A percentile compares a stretch with the other conserved stretches of the same genome.
Evolutionary conservation across 2,329 filamentous ascomycete species (phyloP).

Genomic region (Clarireedia hainanense): DNA sequence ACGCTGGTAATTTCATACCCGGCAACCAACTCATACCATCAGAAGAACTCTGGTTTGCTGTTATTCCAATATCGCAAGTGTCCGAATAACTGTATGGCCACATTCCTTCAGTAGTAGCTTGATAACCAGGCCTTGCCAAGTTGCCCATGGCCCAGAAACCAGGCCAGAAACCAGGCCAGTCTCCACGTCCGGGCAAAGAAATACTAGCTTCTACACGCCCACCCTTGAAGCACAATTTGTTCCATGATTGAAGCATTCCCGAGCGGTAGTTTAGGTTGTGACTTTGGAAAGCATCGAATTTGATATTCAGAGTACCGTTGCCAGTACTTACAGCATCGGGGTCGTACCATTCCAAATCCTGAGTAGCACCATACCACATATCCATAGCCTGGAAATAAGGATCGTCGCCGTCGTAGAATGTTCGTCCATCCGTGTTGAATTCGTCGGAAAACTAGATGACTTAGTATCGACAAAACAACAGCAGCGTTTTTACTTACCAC

Average conservation of each 20-base stretch:
- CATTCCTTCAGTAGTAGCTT: constrained; percentile 61
- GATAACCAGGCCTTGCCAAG: constrained; percentile 60
- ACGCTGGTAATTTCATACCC: constrained; percentile 62
- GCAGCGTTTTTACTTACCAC: constrained; percentile 39
- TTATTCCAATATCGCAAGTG: constrained; percentile 62
- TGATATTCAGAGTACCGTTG: constrained; percentile 54
- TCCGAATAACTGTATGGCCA: constrained; percentile 70
- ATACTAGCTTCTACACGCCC: constrained; percentile 63
- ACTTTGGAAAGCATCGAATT: constrained; percentile 57
- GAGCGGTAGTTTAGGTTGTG: constrained; percentile 61
- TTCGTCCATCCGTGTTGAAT: constrained; percentile 58
- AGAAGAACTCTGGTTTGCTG: constrained; percentile 60
- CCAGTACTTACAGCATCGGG: constrained; percentile 57
- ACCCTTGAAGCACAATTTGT: constrained; percentile 65
- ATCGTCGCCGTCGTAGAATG: constrained; percentile 65
- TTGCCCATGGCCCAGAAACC: constrained; percentile 74
- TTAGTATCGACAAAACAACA: constrained; percentile 5
- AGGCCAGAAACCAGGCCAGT: constrained; percentile 64
- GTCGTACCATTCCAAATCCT: constrained; percentile 65
- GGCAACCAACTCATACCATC: constrained; percentile 61
- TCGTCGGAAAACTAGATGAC: constrained; percentile 56
- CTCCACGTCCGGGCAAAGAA: constrained; percentile 58
- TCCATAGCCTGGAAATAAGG: constrained; percentile 61
- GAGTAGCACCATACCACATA: constrained; percentile 64
- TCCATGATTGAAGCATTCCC: constrained; percentile 70